These are phyloP conservation scores for Diaporthe helianthi DNA, from an alignment of 2,329 filamentous ascomycete genomes.

Conservation along the genomic window DNA sequence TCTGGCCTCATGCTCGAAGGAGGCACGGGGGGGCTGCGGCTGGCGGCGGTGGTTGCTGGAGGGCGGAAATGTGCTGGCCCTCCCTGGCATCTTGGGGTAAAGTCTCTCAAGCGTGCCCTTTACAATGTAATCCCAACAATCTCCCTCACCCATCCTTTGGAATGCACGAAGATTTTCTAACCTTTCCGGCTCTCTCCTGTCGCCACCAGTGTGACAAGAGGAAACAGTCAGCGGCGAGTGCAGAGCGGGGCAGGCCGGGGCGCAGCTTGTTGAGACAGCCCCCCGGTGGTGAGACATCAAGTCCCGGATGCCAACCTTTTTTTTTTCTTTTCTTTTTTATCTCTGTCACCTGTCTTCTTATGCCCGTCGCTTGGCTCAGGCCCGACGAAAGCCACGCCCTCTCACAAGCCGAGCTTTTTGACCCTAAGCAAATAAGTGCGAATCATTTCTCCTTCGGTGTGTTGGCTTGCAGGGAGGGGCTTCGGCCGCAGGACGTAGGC, in stretches of 20 bases:
- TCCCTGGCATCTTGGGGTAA: constrained; percentile 24
- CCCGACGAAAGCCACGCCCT: constrained; percentile 2
- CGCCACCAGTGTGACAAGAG: constrained; percentile 10
- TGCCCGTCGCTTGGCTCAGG: constrained; percentile 10
- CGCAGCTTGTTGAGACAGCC: constrained; percentile 1
- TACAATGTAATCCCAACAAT: constrained; percentile 18
- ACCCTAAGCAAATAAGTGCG: neutral
- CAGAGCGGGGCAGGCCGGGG: constrained; percentile 17
- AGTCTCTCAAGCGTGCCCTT: constrained; percentile 6
- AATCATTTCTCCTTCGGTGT: constrained; percentile 27
- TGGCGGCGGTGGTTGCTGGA: constrained; percentile 16
- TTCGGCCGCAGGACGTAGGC: constrained; percentile 22
- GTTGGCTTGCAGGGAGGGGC: constrained; percentile 20
- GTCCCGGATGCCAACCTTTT: constrained; percentile 13
- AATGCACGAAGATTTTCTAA: neutral
- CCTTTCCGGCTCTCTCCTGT: constrained; percentile 3
- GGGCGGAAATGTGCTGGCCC: constrained; percentile 23
- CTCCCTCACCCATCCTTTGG: constrained; percentile 19
- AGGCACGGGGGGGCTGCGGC: constrained; percentile 15
- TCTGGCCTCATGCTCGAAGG: constrained; percentile 26
- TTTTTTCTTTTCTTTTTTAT: neutral
- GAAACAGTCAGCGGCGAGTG: constrained; percentile 19
- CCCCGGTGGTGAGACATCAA: neutral
- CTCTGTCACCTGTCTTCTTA: constrained; percentile 14
- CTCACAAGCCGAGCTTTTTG: constrained; percentile 9